A percentile compares a stretch with the other conserved stretches of the same genome.
These are phyloP conservation scores for Prorocentrum cordatum DNA, from an alignment of 169 alveolate species.

Conservation along the genomic window DNA sequence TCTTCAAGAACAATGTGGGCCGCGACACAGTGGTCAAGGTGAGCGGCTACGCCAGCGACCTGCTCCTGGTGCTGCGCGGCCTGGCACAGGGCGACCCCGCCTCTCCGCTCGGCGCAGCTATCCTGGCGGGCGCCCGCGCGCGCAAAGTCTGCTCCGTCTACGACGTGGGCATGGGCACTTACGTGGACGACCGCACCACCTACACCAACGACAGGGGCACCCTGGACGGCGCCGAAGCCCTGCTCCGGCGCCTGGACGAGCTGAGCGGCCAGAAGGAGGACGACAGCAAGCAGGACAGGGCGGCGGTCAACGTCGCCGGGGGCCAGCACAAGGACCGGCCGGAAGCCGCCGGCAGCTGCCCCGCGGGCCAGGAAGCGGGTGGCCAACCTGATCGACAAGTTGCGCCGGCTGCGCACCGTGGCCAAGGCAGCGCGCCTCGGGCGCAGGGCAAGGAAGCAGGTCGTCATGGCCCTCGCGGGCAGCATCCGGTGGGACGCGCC, in stretches of 20 bases:
- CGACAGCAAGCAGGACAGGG: neutral
- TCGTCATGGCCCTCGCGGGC: neutral
- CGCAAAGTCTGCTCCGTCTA: neutral
- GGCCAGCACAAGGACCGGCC: neutral
- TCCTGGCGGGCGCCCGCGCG: neutral
- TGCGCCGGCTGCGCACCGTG: neutral
- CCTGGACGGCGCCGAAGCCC: neutral
- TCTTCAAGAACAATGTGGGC: neutral
- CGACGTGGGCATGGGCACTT: neutral
- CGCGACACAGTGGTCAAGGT: neutral
- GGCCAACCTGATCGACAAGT: neutral
- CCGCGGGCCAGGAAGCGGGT: neutral
- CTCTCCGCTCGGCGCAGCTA: neutral
- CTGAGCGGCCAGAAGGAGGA: neutral
- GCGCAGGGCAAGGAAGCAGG: neutral
- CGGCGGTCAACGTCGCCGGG: neutral
- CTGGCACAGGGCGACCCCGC: conserved; percentile 15
- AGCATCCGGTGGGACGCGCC: neutral
- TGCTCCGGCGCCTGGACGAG: neutral
- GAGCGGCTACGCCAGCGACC: neutral
- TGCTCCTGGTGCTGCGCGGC: neutral
- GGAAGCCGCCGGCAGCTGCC: neutral
- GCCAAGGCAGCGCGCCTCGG: neutral
- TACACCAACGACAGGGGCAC: neutral
- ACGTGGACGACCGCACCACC: neutral